These are phyloP conservation scores for Fistulinella prunicolor DNA, from an alignment of 768 basidiomycete genomes.

Conservation along the genomic window DNA sequence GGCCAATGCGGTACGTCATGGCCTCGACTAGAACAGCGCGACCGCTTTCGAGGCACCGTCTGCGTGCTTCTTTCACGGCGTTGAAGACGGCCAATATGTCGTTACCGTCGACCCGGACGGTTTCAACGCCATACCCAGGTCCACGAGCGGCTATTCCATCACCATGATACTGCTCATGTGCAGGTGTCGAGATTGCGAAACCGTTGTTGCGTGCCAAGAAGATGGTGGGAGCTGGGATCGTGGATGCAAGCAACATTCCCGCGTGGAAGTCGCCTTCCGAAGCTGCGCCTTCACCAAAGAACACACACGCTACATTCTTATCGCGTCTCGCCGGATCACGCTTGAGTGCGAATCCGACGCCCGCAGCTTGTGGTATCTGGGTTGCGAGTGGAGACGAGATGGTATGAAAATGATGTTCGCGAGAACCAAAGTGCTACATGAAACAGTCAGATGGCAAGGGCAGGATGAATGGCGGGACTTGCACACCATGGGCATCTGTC, in stretches of 20 bases:
- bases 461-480: background rate
- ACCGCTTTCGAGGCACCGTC: constrained; percentile 69
- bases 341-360: constrained; percentile 85
- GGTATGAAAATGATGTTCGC: constrained; percentile 83
- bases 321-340: constrained; percentile 66
- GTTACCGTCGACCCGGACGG: constrained; percentile 91
- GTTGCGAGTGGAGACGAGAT: constrained; percentile 94
- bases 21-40: constrained; percentile 85
- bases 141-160: constrained; percentile 93
- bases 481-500: constrained; percentile 90
- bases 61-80: constrained; percentile 69
- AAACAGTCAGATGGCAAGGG: constrained; percentile 3
- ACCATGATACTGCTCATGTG: constrained; percentile 84
- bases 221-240: constrained; percentile 68
- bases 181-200: constrained; percentile 93
- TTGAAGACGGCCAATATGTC: constrained; percentile 82
- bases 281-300: constrained; percentile 92
- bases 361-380: constrained; percentile 93
- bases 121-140: constrained; percentile 87
- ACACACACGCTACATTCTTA: constrained; percentile 80
- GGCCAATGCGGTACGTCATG: constrained; percentile 93
- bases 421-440: constrained; percentile 79
- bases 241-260: constrained; percentile 77
- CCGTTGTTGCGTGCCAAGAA: constrained; percentile 84
- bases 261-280: constrained; percentile 97